Evolutionary conservation across 768 basidiomycete species (phyloP).

Genomic region (Mycena albidolilacea): DNA sequence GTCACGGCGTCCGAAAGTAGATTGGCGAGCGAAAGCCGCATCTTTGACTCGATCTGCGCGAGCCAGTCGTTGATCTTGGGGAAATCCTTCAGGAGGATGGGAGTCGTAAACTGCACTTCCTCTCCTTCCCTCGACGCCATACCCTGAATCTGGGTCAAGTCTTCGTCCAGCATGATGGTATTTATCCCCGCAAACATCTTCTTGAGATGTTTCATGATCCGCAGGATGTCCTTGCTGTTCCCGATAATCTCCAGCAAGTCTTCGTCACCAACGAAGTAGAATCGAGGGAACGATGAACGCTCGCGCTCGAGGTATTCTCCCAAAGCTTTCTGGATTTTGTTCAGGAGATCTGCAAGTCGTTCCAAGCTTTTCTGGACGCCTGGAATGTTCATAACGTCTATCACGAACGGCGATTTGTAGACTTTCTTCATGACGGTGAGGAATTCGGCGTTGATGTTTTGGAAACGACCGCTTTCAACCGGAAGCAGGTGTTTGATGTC

Average conservation of each 20-base stretch:
- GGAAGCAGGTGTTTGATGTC: conserved; percentile 99
- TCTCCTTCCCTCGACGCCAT: conserved; percentile 98
- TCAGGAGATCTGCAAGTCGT: conserved; percentile 93
- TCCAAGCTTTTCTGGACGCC: conserved; percentile 98
- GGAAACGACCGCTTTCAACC: conserved; percentile 97
- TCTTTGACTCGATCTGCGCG: conserved; percentile 90
- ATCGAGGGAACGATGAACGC: conserved; percentile 97
- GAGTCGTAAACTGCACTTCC: conserved; percentile 86
- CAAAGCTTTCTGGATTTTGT: conserved; percentile 99
- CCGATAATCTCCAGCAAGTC: conserved; percentile 99
- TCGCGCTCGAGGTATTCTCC: conserved; percentile 99
- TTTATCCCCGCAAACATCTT: conserved; percentile 99
- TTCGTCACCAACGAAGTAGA: conserved; percentile 99
- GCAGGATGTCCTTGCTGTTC: conserved; percentile 98
- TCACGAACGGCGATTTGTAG: conserved; percentile 97
- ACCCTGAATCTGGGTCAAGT: conserved; percentile 88
- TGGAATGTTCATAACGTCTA: conserved; percentile 97
- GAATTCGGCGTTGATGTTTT: conserved; percentile 99
- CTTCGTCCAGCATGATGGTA: conserved; percentile 89
- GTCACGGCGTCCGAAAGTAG: conserved; percentile 84
- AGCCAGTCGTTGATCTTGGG: conserved; percentile 99
- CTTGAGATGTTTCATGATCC: conserved; percentile 99
- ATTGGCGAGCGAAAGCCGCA: conserved; percentile 90
- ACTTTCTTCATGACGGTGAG: conserved; percentile 99
- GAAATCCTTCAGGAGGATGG: conserved; percentile 91